Evolutionary conservation across 352 stramenopile genomes (phyloP).

Genomic region (Phytopythium montanum): DNA sequence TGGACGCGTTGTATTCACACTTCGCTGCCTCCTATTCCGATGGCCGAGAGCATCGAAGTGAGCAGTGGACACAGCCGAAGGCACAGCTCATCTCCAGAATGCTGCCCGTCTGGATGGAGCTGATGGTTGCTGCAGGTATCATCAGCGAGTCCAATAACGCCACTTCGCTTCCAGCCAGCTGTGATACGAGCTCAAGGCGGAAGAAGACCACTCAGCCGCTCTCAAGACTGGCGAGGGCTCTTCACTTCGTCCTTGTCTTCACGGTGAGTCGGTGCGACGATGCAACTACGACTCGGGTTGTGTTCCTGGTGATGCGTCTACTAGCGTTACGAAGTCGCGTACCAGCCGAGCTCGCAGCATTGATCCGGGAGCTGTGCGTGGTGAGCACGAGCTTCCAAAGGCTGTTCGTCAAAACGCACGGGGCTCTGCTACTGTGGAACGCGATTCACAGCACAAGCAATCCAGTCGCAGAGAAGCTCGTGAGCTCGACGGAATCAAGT

Average conservation of each 20-base stretch:
- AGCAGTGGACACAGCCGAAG: background rate
- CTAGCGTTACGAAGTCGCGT: constrained; percentile 31
- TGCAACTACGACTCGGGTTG: constrained; percentile 27
- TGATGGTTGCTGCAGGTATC: background rate
- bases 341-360: constrained; percentile 28
- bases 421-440: constrained; percentile 40
- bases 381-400: constrained; percentile 29
- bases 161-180: background rate
- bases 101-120: background rate
- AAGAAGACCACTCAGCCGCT: background rate
- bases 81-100: background rate
- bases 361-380: constrained; percentile 38
- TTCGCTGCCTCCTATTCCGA: background rate
- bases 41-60: background rate
- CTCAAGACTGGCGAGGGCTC: constrained; percentile 11
- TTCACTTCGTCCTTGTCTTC: constrained; percentile 35
- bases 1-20: background rate
- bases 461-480: background rate
- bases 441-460: constrained; percentile 29
- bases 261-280: constrained; percentile 37
- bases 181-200: background rate
- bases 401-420: constrained; percentile 45
- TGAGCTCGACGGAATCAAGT: background rate
- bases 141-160: background rate
- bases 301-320: constrained; percentile 48